These are phyloP conservation scores for Coprinopsis marcescibilis DNA, from an alignment of 768 basidiomycete genomes.

Conservation along the genomic window DNA sequence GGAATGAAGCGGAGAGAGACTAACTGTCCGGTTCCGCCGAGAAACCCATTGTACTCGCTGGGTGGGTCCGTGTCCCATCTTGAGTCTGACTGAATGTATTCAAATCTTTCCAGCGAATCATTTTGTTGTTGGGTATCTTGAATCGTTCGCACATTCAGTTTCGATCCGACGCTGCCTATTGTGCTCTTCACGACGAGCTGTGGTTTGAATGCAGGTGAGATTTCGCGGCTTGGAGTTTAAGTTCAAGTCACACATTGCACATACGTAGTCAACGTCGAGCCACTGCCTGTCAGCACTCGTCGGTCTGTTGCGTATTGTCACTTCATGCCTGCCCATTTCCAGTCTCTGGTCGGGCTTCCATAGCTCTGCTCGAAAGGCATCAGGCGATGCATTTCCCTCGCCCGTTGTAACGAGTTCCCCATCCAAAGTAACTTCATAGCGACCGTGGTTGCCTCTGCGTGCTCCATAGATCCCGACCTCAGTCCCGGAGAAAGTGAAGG, in stretches of 20 bases:
- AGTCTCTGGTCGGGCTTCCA: too few relatives aligned
- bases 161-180: too few relatives aligned
- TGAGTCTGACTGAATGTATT: neutral
- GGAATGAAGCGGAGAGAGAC: constrained; percentile 13
- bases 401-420: constrained; percentile 17
- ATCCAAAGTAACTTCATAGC: constrained; percentile 39
- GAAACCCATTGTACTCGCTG: constrained; percentile 32
- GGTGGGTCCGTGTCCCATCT: constrained; percentile 26
- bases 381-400: constrained; percentile 24
- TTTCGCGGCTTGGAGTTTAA: neutral
- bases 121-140: too few relatives aligned
- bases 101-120: too few relatives aligned
- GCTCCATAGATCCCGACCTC: constrained; percentile 47
- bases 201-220: too few relatives aligned
- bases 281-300: too few relatives aligned
- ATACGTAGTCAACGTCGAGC: neutral
- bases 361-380: constrained; percentile 37
- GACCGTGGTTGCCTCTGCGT: constrained; percentile 43
- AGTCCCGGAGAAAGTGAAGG: constrained; percentile 45
- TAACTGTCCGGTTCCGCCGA: constrained; percentile 39
- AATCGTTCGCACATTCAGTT: too few relatives aligned
- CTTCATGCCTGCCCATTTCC: too few relatives aligned
- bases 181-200: too few relatives aligned
- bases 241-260: neutral
- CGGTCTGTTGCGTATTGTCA: too few relatives aligned